Evolutionary conservation across 1,139 yeast species (phyloP).

Genomic region (Magnusiomyces sp.): DNA sequence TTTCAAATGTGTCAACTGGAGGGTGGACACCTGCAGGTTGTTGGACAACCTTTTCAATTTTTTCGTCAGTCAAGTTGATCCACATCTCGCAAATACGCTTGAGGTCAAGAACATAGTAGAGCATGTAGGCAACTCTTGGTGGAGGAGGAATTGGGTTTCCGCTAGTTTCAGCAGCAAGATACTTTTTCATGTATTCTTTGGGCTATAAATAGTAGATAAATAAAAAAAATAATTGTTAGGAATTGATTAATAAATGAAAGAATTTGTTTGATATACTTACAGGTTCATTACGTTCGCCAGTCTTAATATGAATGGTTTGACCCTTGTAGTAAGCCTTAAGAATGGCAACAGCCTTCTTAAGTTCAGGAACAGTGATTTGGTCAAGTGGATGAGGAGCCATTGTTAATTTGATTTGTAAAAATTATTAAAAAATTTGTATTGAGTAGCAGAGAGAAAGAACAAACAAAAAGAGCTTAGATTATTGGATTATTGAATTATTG

Average conservation of each 20-base stretch:
- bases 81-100: conserved; percentile 61
- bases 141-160: conserved; percentile 47
- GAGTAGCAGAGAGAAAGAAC: too few relatives aligned
- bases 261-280: not conserved
- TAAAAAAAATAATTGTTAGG: not conserved
- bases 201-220: conserved; percentile 33
- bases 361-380: conserved; percentile 57
- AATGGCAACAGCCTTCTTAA: conserved; percentile 47
- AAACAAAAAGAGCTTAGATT: too few relatives aligned
- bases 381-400: conserved; percentile 48
- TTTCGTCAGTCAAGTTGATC: conserved; percentile 54
- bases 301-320: conserved; percentile 55
- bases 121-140: conserved; percentile 56
- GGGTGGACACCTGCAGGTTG: conserved; percentile 63
- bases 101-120: conserved; percentile 54
- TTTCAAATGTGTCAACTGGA: conserved; percentile 67
- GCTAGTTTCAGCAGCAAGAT: conserved; percentile 58
- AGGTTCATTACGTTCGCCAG: conserved; percentile 68
- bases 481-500: not conserved
- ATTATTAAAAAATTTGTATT: too few relatives aligned
- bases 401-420: not conserved
- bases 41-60: conserved; percentile 46
- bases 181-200: conserved; percentile 61
- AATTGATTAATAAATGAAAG: not conserved
- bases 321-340: conserved; percentile 43